A percentile compares a stretch with the other conserved stretches of the same genome.
Conservation (phyloP, 2,329 filamentous ascomycete species). For the Aureobasidium zeae region DNA sequence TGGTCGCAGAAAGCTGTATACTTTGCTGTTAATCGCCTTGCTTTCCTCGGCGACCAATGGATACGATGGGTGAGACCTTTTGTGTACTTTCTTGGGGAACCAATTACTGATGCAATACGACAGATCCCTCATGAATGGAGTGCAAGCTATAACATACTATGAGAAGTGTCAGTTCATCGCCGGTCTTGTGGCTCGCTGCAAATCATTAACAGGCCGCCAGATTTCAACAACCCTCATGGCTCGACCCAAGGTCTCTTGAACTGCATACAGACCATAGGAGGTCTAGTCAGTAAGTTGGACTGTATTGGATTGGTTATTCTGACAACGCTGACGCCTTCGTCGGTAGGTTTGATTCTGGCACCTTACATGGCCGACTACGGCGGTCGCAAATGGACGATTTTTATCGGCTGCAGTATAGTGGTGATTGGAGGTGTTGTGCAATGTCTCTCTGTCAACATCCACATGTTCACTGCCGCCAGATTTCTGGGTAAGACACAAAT, state of each 20-base stretch:
- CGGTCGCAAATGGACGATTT: constrained; percentile 5
- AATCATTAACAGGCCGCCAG: background rate
- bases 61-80: background rate
- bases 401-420: background rate
- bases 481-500: background rate
- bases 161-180: background rate
- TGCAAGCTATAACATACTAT: background rate
- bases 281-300: background rate
- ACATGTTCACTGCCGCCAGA: constrained; percentile 10
- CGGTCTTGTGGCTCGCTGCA: background rate
- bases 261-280: constrained; percentile 7
- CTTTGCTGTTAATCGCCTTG: constrained; percentile 5
- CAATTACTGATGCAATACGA: background rate
- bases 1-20: constrained; percentile 4
- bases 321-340: background rate
- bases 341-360: background rate
- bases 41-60: background rate
- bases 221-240: constrained; percentile 6
- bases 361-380: constrained; percentile 7
- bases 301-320: background rate
- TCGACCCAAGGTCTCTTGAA: constrained; percentile 11
- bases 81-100: too few species aligned
- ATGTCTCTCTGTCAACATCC: background rate
- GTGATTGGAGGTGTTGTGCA: constrained; percentile 2
- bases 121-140: constrained; percentile 2